Evolutionary conservation across 345 rosid genomes (phyloP).

Genomic region (Bretschneidera sinensis): DNA sequence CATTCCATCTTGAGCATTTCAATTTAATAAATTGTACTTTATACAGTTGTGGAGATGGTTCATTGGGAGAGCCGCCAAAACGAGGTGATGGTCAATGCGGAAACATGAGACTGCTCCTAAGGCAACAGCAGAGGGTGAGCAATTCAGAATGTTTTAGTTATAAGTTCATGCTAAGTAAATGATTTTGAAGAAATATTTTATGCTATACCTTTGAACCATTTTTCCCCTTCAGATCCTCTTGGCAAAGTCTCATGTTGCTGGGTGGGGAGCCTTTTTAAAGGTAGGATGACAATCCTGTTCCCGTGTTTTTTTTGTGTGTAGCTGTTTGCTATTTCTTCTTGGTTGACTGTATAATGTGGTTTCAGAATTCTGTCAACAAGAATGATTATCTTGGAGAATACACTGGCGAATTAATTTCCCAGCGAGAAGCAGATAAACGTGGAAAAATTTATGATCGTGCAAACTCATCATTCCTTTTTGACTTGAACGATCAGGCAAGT

Average conservation of each 20-base stretch:
- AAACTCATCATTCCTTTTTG: slow-evolving; percentile 94
- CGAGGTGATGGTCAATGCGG: slow-evolving; percentile 74
- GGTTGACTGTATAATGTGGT: slow-evolving; percentile 18
- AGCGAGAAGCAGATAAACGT: slow-evolving; percentile 94
- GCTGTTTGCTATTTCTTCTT: slow-evolving; percentile 11
- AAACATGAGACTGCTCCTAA: slow-evolving; percentile 78
- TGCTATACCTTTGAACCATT: not conserved
- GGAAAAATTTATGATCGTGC: slow-evolving; percentile 98
- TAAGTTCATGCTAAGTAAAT: not conserved
- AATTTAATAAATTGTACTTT: slow-evolving; percentile 32
- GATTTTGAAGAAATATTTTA: slow-evolving; percentile 4
- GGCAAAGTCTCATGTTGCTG: slow-evolving; percentile 92
- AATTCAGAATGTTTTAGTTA: slow-evolving; percentile 4
- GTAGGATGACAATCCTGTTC: slow-evolving; percentile 31
- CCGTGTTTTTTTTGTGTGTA: not conserved
- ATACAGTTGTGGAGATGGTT: slow-evolving; percentile 76
- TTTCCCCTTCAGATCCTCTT: slow-evolving; percentile 62
- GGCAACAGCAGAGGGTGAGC: slow-evolving; percentile 75
- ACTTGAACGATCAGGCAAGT: slow-evolving; percentile 96
- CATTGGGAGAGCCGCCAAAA: slow-evolving; percentile 62
- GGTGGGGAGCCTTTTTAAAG: slow-evolving; percentile 99
- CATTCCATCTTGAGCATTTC: slow-evolving; percentile 6
- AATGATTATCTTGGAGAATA: slow-evolving; percentile 98
- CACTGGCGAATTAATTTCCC: slow-evolving; percentile 95
- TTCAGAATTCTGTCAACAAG: slow-evolving; percentile 88